Evolutionary conservation across 1,139 yeast species (phyloP).

Genomic region (Kodamaea fungicola): DNA sequence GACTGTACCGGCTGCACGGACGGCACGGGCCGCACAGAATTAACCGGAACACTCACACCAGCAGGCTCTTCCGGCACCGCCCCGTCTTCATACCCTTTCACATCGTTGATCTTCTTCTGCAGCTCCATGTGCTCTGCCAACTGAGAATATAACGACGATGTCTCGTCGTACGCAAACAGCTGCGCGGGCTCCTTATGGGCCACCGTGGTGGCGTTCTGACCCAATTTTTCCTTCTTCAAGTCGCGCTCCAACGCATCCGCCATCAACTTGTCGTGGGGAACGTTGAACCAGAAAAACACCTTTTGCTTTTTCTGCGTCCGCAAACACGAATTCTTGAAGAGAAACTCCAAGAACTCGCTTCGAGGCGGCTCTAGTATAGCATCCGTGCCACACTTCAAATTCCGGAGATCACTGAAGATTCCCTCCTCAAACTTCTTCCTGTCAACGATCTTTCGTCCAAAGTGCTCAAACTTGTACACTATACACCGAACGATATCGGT

Average conservation of each 20-base stretch:
- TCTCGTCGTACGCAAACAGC: slow-evolving; percentile 54
- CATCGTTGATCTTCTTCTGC: slow-evolving; percentile 19
- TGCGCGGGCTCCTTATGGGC: slow-evolving; percentile 61
- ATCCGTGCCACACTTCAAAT: slow-evolving; percentile 82
- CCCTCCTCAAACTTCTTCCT: slow-evolving; percentile 97
- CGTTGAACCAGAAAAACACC: slow-evolving; percentile 95
- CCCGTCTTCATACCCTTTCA: not conserved
- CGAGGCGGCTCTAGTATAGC: slow-evolving; percentile 88
- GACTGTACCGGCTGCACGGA: not conserved
- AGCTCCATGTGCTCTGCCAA: slow-evolving; percentile 43
- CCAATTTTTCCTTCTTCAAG: slow-evolving; percentile 66
- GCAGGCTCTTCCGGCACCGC: not conserved
- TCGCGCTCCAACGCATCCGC: slow-evolving; percentile 94
- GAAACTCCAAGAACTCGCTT: slow-evolving; percentile 78
- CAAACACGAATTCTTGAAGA: slow-evolving; percentile 82
- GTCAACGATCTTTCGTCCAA: slow-evolving; percentile 82
- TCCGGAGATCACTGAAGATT: slow-evolving; percentile 83
- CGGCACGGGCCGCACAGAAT: not conserved
- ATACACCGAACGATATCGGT: slow-evolving; percentile 94
- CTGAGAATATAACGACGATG: slow-evolving; percentile 46
- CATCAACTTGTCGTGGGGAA: slow-evolving; percentile 89
- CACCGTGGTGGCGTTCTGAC: slow-evolving; percentile 58
- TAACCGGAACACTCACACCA: not conserved
- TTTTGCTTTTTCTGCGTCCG: slow-evolving; percentile 96
- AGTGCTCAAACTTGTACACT: slow-evolving; percentile 83